Conservation (phyloP, 352 stramenopile genomes). For the Globisporangium iwayamae region DNA sequence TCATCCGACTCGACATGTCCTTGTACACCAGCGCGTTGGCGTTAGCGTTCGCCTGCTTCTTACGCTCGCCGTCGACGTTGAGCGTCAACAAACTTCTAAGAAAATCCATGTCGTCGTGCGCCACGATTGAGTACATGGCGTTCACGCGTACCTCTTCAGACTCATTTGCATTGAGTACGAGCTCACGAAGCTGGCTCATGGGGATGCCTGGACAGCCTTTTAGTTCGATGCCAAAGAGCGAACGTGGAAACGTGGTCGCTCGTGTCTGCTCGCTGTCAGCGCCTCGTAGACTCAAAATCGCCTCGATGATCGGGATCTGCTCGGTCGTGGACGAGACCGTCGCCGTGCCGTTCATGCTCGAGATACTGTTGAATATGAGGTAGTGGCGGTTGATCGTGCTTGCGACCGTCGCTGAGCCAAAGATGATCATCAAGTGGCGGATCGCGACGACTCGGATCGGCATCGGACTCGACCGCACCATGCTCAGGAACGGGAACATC, state of each 20-base stretch:
- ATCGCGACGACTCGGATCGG: slow-evolving; percentile 63
- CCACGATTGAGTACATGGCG: slow-evolving; percentile 67
- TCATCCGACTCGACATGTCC: slow-evolving; percentile 68
- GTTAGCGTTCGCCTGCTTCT: slow-evolving; percentile 55
- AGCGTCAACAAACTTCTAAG: slow-evolving; percentile 54
- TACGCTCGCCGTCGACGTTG: slow-evolving; percentile 46
- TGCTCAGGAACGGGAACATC: slow-evolving; percentile 58
- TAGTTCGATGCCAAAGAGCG: slow-evolving; percentile 55
- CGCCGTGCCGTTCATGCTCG: slow-evolving; percentile 52
- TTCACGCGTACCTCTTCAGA: slow-evolving; percentile 64
- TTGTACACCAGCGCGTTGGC: slow-evolving; percentile 52
- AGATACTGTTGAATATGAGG: slow-evolving; percentile 77
- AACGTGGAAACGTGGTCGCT: slow-evolving; percentile 20
- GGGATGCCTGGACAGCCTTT: slow-evolving; percentile 43
- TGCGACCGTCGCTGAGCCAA: slow-evolving; percentile 49
- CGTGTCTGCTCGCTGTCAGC: slow-evolving; percentile 25
- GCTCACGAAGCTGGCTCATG: slow-evolving; percentile 64
- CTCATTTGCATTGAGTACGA: slow-evolving; percentile 53
- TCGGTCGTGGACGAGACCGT: slow-evolving; percentile 77
- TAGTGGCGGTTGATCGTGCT: slow-evolving; percentile 77
- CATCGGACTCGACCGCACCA: slow-evolving; percentile 50
- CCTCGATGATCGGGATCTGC: slow-evolving; percentile 74
- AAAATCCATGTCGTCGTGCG: slow-evolving; percentile 64
- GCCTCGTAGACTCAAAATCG: slow-evolving; percentile 68
- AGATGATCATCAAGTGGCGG: slow-evolving; percentile 60